Base-by-base conservation (phyloP, 768 basidiomycete species). In the Suillus placidus region DNA sequence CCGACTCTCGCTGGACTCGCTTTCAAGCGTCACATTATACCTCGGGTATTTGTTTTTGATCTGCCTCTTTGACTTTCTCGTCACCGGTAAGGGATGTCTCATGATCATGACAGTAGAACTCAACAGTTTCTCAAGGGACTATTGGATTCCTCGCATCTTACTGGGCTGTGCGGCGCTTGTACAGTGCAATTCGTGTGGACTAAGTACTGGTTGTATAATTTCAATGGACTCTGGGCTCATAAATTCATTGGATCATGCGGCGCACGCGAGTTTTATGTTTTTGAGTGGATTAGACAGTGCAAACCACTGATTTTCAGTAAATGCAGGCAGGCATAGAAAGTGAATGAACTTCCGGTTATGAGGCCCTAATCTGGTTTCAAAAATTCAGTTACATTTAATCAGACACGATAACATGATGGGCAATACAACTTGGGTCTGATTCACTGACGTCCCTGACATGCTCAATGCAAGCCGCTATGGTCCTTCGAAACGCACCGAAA, bases 91-190 rank as follows among this genome's bases (percentile, higher is more conserved):
- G 85, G 71, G 64, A 45, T 66, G 30, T 56, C 49, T 54, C 37
- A 18, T 57, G 20, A 20, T 63, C 37, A n/a, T 43, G 37, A 64
- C 47, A 57, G 20, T 62, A 30, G 30, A 49, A 37, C 67, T 66
- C 26, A 52, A 51, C 58, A 61, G 54, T 66, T 30, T 40, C n/a
- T 47, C 72, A 89, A 60, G 93, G 94, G 45, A 91, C 93, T 13
- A 94, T 97, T 69, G 95, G 95, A 12, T 97, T 95, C 82, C 81
- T 95, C 47, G 91, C 94, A 26, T 87, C 91, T 6, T 96, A 95
- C 70, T 96, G 93, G 89, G 93, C 93, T n/a, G 86, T 97, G 49
- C 84, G 91, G 66, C 86, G 82, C 77, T 77, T 98, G 64, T 98
- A 98, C 75, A 84, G 84, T 64, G 87, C 92, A 37, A 92, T 94